Base-by-base conservation (phyloP, 2,329 filamentous ascomycete genomes). In the Boeremia lycopersici region DNA sequence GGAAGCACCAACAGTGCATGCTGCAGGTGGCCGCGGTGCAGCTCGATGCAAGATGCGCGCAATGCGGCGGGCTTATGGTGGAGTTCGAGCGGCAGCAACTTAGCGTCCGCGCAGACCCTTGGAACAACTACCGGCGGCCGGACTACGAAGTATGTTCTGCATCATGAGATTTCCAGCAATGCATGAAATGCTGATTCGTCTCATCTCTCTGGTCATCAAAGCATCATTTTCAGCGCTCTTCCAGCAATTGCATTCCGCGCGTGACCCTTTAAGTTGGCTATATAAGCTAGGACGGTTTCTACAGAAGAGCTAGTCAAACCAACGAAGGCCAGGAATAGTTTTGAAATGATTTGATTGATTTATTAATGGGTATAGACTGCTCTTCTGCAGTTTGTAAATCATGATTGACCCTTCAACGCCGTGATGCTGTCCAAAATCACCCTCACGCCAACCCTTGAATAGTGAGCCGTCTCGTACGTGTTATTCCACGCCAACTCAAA, bases 1-100 rank as follows among this genome's bases (percentile, higher is more conserved):
- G 47, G 45, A 42, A 45, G 46, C 42, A 55, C 53, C 40, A 36
- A 56, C 40, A 51, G 49, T 56, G 54, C 50, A 60, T 59, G 57
- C 58, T 70, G 63, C 64, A 61, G 57, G 51, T 48, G 57, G 61
- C 57, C 57, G 59, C 57, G 47, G 35, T 65, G 62, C 67, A 67
- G 61, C 59, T 64, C 58, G 57, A 60, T 63, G 60, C 64, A 62
- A 50, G 60, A 60, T 57, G 63, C 63, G 61, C 60, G 50, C 59
- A 56, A 45, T 57, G 59, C 52, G 49, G 58, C 53, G 53, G 41
- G 61, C 57, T 60, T 53, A 48, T 60, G 59, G 59, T 70, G 59
- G 57, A 67, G 54, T 36, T 53, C 54, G 44, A 41, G 46, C 41
- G 40, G 34, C 36, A 41, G 36, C 35, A 19, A 35, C 29, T 23